phyloP scores from a whole-genome alignment of 805 yeast genomes.

The Monosporozyma unispora region DNA sequence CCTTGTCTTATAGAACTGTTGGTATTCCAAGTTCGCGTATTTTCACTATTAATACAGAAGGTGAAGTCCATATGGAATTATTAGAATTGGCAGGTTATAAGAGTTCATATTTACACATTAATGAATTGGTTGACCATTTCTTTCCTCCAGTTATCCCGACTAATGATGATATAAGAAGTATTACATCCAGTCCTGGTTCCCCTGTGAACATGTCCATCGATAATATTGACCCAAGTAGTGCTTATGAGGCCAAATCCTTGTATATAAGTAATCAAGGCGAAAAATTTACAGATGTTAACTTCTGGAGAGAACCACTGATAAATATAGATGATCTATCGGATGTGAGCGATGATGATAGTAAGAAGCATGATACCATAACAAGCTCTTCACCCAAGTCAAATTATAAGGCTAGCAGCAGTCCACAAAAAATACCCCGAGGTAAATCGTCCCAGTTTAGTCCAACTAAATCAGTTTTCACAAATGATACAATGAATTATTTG shows the following conservation, averaged over 20 bases:
- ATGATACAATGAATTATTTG: not conserved
- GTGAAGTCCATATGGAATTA: conserved; percentile 95
- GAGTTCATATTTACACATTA: conserved; percentile 78
- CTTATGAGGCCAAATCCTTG: conserved; percentile 14
- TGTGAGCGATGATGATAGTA: conserved; percentile 32
- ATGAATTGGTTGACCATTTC: conserved; percentile 92
- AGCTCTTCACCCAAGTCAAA: conserved; percentile 7
- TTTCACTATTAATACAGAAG: conserved; percentile 91
- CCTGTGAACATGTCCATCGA: conserved; percentile 18
- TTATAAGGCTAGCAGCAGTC: not conserved
- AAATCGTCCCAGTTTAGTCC: not conserved
- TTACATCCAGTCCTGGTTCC: conserved; percentile 27
- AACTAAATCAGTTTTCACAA: not conserved
- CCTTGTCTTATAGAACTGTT: conserved; percentile 85
- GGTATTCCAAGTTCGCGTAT: conserved; percentile 90
- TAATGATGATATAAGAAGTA: conserved; percentile 28
- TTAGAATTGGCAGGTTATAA: conserved; percentile 88
- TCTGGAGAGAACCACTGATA: conserved; percentile 79
- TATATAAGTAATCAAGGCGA: conserved; percentile 23
- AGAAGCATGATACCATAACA: conserved; percentile 5
- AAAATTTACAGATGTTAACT: conserved; percentile 76
- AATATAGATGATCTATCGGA: conserved; percentile 55
- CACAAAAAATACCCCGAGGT: too few relatives aligned
- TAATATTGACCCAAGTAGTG: conserved; percentile 5
- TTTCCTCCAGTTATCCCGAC: conserved; percentile 69